Conservation (phyloP, 169 alveolate species). For the Plasmodium knowlesi region DNA sequence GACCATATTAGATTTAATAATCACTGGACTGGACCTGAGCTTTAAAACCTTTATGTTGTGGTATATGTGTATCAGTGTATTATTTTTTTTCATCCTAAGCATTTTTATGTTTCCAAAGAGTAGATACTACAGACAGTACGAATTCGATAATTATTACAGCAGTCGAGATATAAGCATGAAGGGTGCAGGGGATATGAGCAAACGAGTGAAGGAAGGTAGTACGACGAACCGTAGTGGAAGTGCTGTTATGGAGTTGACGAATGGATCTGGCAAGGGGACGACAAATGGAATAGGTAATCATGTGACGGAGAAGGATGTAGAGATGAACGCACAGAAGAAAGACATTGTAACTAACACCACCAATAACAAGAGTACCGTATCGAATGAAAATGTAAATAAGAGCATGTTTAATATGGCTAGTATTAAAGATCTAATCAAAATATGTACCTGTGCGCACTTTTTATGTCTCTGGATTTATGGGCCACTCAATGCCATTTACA, state of each 20-base stretch:
- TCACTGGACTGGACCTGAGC: conserved; percentile 8
- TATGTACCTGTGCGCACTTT: conserved; percentile 56
- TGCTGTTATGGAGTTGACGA: neutral
- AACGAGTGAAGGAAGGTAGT: neutral
- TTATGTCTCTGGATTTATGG: conserved; percentile 75
- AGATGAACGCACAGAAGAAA: neutral
- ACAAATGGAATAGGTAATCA: neutral
- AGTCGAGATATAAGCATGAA: neutral
- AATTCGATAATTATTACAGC: conserved; percentile 73
- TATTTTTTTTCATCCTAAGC: conserved; percentile 28
- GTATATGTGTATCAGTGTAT: conserved; percentile 55
- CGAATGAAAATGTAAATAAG: neutral
- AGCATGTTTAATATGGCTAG: conserved; percentile 10
- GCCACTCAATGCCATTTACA: conserved; percentile 67
- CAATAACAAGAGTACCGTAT: neutral
- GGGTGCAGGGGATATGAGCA: neutral
- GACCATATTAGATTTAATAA: conserved; percentile 63
- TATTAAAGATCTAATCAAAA: conserved; percentile 26
- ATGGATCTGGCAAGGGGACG: neutral
- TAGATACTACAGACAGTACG: conserved; percentile 77
- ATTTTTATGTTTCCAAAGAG: conserved; percentile 65
- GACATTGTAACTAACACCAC: neutral
- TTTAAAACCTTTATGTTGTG: conserved; percentile 66
- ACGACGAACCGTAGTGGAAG: neutral
- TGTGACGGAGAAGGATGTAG: neutral